Evolutionary conservation across 352 stramenopile genomes (phyloP).

Genomic region (Stramenopiles sp.): DNA sequence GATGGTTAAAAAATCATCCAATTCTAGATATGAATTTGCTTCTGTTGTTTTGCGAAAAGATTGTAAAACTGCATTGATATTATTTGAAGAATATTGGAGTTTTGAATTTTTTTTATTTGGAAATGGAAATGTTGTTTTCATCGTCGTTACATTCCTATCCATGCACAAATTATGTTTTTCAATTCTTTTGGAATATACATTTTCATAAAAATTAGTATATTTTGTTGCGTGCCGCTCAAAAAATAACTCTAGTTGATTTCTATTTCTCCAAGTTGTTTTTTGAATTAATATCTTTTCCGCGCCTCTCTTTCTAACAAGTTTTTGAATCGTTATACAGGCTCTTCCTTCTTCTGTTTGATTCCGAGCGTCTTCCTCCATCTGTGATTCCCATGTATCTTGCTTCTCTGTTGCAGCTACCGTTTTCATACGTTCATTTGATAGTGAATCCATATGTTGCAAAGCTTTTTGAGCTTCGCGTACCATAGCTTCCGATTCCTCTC

Average conservation of each 20-base stretch:
- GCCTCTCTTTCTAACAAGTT: not conserved
- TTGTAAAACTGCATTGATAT: not conserved
- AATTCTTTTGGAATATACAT: not conserved
- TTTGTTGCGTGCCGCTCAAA: not conserved
- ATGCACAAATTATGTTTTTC: not conserved
- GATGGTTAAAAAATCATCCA: not conserved
- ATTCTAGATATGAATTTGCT: not conserved
- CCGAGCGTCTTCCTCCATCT: not conserved
- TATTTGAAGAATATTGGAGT: not conserved
- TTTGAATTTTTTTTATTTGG: not conserved
- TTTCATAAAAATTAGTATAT: not conserved
- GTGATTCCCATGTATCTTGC: not conserved
- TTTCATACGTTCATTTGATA: not conserved
- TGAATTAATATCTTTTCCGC: not conserved
- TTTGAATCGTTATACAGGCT: not conserved
- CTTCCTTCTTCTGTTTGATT: not conserved
- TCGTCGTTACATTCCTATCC: not conserved
- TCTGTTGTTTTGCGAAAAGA: not conserved
- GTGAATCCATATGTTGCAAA: not conserved
- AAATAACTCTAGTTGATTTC: not conserved
- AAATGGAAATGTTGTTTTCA: not conserved
- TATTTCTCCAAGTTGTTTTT: not conserved
- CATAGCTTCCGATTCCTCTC: too few relatives aligned
- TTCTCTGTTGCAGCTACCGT: not conserved
- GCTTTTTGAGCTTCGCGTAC: not conserved